Conservation (phyloP, 805 yeast genomes). For the Sungouiozyma intestinalis region DNA sequence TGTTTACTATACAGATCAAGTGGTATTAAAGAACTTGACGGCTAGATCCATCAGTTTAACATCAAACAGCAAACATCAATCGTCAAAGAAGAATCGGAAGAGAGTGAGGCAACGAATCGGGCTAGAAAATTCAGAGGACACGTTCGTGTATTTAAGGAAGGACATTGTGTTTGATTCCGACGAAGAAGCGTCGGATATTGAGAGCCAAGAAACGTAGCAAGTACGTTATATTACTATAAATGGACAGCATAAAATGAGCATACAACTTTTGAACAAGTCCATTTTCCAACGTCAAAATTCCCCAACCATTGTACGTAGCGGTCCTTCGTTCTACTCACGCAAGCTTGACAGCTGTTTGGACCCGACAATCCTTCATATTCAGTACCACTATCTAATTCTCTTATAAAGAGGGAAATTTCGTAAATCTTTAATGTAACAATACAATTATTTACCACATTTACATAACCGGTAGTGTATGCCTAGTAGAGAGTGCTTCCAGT, state of each 20-base stretch:
- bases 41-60: constrained; percentile 37
- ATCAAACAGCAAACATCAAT: constrained; percentile 10
- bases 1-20: constrained; percentile 39
- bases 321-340: too few species aligned
- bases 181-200: constrained; percentile 1
- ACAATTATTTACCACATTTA: background rate
- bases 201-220: too few species aligned
- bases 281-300: too few species aligned
- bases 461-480: too few species aligned
- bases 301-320: too few species aligned
- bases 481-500: too few species aligned
- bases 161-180: constrained; percentile 34
- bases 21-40: constrained; percentile 49
- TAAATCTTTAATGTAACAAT: background rate
- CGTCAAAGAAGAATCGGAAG: constrained; percentile 9
- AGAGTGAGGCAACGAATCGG: constrained; percentile 21
- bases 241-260: too few species aligned
- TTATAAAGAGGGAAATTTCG: background rate
- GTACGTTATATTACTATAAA: too few species aligned
- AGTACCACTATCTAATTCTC: too few species aligned
- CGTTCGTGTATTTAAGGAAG: constrained; percentile 34
- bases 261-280: too few species aligned
- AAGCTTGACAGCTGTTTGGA: too few species aligned
- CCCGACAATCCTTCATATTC: too few species aligned
- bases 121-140: constrained; percentile 25